These are phyloP conservation scores for Neobulgaria alba DNA, from an alignment of 2,329 filamentous ascomycete genomes.

Conservation along the genomic window DNA sequence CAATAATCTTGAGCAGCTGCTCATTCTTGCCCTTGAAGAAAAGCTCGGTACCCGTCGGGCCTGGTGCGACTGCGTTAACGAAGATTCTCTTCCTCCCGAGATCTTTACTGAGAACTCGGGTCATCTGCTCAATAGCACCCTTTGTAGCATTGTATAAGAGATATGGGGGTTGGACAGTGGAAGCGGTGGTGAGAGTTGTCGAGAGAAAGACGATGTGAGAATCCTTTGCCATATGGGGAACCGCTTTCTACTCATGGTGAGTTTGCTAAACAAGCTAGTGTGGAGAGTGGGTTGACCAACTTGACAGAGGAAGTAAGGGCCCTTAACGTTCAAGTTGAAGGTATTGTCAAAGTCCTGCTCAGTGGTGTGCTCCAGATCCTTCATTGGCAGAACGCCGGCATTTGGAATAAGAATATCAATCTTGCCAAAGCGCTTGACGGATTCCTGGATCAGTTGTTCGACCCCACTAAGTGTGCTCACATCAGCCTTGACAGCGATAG, in stretches of 20 bases:
- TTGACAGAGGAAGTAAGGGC: conserved; percentile 44
- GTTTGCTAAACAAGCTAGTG: no score
- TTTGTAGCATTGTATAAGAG: conserved; percentile 41
- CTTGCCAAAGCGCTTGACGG: conserved; percentile 41
- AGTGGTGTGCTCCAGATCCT: conserved; percentile 39
- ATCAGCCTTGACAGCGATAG: conserved; percentile 48
- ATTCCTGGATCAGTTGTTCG: conserved; percentile 40
- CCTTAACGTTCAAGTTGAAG: conserved; percentile 48
- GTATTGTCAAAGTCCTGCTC: conserved; percentile 42
- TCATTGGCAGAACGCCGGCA: conserved; percentile 43
- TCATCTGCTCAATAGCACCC: conserved; percentile 46
- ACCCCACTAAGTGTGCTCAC: conserved; percentile 38
- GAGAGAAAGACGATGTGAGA: conserved; percentile 45
- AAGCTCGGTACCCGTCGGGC: conserved; percentile 42
- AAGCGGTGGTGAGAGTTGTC: conserved; percentile 32
- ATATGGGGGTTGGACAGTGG: conserved; percentile 34
- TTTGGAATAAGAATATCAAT: conserved; percentile 53
- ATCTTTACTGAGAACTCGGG: conserved; percentile 41
- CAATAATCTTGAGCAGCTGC: conserved; percentile 33
- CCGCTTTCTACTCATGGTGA: conserved; percentile 56
- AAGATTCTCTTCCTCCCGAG: conserved; percentile 38
- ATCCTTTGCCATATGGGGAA: conserved; percentile 40
- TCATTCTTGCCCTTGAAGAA: conserved; percentile 37
- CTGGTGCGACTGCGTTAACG: conserved; percentile 44
- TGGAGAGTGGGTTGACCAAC: no score